phyloP scores from a whole-genome alignment of 2,329 filamentous ascomycete species.

The Botryotinia convoluta region DNA sequence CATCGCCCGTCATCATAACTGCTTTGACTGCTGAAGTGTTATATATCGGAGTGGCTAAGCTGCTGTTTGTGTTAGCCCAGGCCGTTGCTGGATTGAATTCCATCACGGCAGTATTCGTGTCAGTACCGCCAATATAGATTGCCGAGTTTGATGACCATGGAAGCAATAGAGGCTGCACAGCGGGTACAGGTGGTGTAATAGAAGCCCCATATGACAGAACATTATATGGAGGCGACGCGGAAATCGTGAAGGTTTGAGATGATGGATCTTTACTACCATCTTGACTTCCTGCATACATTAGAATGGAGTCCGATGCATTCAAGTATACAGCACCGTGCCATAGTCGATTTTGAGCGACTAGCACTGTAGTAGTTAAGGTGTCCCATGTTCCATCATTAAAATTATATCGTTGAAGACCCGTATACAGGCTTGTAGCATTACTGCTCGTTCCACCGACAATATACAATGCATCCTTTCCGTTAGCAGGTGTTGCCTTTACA shows the following conservation, averaged over 20 bases:
- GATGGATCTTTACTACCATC: conserved; percentile 58
- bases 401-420: conserved; percentile 70
- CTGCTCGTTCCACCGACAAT: conserved; percentile 73
- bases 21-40: conserved; percentile 60
- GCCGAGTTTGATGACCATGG: conserved; percentile 70
- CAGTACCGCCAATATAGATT: conserved; percentile 70
- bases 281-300: conserved; percentile 77
- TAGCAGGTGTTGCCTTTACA: conserved; percentile 63
- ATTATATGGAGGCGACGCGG: conserved; percentile 60
- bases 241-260: conserved; percentile 73
- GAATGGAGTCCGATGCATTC: conserved; percentile 63
- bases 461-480: conserved; percentile 59
- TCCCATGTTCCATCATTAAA: conserved; percentile 59
- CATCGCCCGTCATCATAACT: conserved; percentile 65
- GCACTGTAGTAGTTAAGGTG: conserved; percentile 46
- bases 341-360: conserved; percentile 56
- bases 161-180: conserved; percentile 68
- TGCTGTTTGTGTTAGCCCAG: conserved; percentile 67
- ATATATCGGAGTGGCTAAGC: conserved; percentile 58
- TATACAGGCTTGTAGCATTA: conserved; percentile 51
- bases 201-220: conserved; percentile 61
- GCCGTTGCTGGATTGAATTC: conserved; percentile 62
- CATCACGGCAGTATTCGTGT: conserved; percentile 65
- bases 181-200: conserved; percentile 52
- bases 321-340: conserved; percentile 78